Evolutionary conservation across 345 rosid species (phyloP).

Genomic region (Gossypium sturtianum): DNA sequence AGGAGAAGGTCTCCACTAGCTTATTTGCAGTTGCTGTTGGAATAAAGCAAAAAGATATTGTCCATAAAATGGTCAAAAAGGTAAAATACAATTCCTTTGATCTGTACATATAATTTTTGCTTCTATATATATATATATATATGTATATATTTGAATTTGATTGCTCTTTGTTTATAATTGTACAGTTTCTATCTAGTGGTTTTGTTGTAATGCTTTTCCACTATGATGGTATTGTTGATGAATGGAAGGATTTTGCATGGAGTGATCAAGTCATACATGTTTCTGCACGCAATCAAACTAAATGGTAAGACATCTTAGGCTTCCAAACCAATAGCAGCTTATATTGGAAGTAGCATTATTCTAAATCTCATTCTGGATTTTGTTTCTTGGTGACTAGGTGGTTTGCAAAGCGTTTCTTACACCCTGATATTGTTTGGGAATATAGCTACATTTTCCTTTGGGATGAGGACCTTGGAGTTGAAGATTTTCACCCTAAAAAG

Average conservation of each 20-base stretch:
- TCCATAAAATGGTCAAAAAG: conserved; percentile 48
- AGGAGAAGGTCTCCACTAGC: conserved; percentile 20
- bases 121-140: background rate
- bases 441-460: conserved; percentile 57
- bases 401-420: conserved; percentile 82
- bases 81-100: conserved; percentile 18
- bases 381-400: conserved; percentile 39
- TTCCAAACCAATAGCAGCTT: background rate
- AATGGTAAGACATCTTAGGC: conserved; percentile 45
- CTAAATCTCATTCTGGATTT: background rate
- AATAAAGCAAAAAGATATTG: conserved; percentile 49
- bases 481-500: conserved; percentile 49
- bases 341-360: background rate
- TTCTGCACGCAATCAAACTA: conserved; percentile 75
- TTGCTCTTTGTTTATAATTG: background rate
- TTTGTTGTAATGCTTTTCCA: conserved; percentile 84
- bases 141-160: background rate
- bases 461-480: conserved; percentile 82
- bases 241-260: conserved; percentile 72
- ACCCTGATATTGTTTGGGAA: conserved; percentile 59
- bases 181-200: conserved; percentile 62
- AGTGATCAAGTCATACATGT: conserved; percentile 55
- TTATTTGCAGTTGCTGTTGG: conserved; percentile 55
- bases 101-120: background rate
- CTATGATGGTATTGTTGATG: conserved; percentile 77